Evolutionary conservation across 2,329 filamentous ascomycete species (phyloP).

Genomic region (Trichoderma guizhouense): DNA sequence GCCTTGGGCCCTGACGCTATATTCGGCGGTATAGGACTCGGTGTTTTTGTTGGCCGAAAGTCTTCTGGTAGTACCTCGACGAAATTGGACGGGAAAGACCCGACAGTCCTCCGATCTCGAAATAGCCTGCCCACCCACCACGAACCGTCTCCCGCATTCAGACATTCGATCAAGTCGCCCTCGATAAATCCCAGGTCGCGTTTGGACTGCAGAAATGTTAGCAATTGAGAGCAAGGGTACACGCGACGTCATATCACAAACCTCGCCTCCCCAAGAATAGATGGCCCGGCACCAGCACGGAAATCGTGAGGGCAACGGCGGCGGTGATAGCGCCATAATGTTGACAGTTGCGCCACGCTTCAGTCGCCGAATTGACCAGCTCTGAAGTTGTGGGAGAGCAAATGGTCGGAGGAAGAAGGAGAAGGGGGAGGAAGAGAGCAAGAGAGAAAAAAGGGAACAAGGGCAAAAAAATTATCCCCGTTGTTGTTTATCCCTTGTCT

Average conservation of each 20-base stretch:
- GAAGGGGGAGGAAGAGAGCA: neutral
- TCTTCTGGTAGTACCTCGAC: conserved; percentile 82
- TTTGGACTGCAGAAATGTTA: conserved; percentile 60
- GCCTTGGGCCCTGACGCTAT: conserved; percentile 53
- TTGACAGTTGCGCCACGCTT: conserved; percentile 3
- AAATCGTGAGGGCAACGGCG: conserved; percentile 69
- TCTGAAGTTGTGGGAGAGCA: neutral
- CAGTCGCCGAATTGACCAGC: conserved; percentile 8
- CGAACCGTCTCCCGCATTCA: conserved; percentile 94
- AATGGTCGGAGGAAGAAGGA: neutral
- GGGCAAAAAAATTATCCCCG: neutral
- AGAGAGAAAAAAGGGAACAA: neutral
- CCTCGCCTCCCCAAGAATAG: conserved; percentile 92
- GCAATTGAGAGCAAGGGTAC: conserved; percentile 11
- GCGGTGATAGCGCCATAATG: conserved; percentile 54
- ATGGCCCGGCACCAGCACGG: conserved; percentile 89
- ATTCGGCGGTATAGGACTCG: conserved; percentile 56
- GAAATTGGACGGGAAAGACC: conserved; percentile 95
- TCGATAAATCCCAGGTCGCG: conserved; percentile 95
- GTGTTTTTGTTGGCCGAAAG: conserved; percentile 71
- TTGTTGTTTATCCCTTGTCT: conserved; percentile 16
- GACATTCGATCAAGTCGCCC: conserved; percentile 94
- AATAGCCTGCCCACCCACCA: conserved; percentile 97
- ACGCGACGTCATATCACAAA: conserved; percentile 8
- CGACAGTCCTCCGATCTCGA: conserved; percentile 85